These are phyloP conservation scores for Fraxinus nigra DNA, from an alignment of 305 asterid species.

Conservation along the genomic window DNA sequence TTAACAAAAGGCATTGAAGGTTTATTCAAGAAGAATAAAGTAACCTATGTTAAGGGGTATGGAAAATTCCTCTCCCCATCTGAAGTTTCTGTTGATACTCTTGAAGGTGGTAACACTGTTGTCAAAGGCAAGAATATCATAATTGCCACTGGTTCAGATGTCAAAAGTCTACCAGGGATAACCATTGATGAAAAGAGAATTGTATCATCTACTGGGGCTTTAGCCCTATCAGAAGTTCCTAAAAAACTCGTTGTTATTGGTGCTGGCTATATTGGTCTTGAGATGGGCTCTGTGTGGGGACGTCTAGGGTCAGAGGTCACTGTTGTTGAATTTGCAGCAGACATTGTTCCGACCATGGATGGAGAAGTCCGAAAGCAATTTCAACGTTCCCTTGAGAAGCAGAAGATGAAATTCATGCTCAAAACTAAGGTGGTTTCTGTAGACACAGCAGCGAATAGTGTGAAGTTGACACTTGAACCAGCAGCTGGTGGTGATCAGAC, in stretches of 20 bases:
- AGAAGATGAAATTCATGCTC: constrained; percentile 89
- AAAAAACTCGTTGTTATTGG: constrained; percentile 51
- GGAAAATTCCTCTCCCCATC: constrained; percentile 92
- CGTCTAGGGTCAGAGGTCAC: constrained; percentile 93
- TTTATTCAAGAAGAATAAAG: constrained; percentile 94
- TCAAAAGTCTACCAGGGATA: constrained; percentile 59
- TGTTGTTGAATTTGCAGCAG: constrained; percentile 86
- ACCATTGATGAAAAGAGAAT: constrained; percentile 67
- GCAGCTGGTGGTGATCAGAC: constrained; percentile 85
- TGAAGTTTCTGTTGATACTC: constrained; percentile 50
- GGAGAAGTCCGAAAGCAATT: constrained; percentile 81
- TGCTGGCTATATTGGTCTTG: constrained; percentile 59
- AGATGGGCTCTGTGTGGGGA: constrained; percentile 98
- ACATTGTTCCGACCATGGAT: constrained; percentile 89
- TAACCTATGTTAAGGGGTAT: constrained; percentile 86
- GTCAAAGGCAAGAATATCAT: constrained; percentile 75
- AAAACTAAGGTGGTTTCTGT: constrained; percentile 93
- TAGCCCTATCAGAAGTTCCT: constrained; percentile 66
- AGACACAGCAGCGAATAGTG: constrained; percentile 59
- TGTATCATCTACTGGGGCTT: constrained; percentile 69
- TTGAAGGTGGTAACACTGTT: constrained; percentile 58
- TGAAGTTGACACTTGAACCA: constrained; percentile 84
- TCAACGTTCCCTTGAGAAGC: constrained; percentile 91
- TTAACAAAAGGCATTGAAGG: constrained; percentile 95
- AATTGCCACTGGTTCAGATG: constrained; percentile 78